These are phyloP conservation scores for Kodamaea anthophila DNA, from an alignment of 1,139 yeast genomes.

Conservation along the genomic window DNA sequence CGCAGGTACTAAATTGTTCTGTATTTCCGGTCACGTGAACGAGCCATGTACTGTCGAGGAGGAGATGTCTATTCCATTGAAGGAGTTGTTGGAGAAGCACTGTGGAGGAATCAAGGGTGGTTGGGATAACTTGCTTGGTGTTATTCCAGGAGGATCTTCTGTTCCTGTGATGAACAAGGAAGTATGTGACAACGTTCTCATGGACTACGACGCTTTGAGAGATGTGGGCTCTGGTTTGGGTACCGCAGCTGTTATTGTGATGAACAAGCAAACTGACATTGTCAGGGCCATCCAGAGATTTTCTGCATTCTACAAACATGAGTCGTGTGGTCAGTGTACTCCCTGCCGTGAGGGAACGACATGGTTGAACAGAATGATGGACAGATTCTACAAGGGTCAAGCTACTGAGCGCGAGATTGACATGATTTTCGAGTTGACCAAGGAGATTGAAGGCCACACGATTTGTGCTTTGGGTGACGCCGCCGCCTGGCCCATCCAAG, in stretches of 20 bases:
- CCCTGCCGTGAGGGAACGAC: constrained; percentile 95
- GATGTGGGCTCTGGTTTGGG: constrained; percentile 85
- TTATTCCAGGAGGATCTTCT: constrained; percentile 85
- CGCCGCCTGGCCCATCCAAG: constrained; percentile 91
- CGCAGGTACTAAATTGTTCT: constrained; percentile 72
- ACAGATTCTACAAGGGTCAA: constrained; percentile 70
- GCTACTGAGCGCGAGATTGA: constrained; percentile 77
- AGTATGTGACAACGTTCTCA: constrained; percentile 59
- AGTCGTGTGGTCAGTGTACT: constrained; percentile 90
- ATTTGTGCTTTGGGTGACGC: constrained; percentile 91
- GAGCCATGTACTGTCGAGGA: constrained; percentile 91
- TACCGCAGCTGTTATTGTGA: constrained; percentile 86
- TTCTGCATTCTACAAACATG: constrained; percentile 78
- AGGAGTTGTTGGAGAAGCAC: constrained; percentile 75
- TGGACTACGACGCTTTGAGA: constrained; percentile 83
- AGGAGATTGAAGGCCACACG: constrained; percentile 85
- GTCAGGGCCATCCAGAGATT: constrained; percentile 82
- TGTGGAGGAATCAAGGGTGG: constrained; percentile 90
- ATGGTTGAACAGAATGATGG: constrained; percentile 79
- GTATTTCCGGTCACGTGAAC: constrained; percentile 85
- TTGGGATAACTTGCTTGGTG: constrained; percentile 83
- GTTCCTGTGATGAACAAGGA: constrained; percentile 73
- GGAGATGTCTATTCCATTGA: constrained; percentile 84
- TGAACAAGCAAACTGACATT: constrained; percentile 80
- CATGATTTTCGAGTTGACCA: constrained; percentile 72